A percentile compares a stretch with the other conserved stretches of the same genome.
Evolutionary conservation across 2,329 filamentous ascomycete species (phyloP).

Genomic region (Verticillium tricorpus): DNA sequence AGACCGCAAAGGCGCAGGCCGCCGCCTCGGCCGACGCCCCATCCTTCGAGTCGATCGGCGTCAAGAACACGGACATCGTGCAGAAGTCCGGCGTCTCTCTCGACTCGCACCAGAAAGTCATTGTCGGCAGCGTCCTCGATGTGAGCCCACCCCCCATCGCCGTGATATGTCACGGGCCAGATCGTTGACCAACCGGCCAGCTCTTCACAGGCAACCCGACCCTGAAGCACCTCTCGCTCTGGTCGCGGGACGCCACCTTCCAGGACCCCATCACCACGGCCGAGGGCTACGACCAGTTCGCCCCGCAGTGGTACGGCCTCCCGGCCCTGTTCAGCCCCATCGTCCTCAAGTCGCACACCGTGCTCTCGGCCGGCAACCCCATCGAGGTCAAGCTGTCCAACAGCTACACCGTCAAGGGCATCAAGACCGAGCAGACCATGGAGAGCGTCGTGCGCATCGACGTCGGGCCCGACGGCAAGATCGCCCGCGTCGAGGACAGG

Average conservation of each 20-base stretch:
- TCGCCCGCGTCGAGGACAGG: slow-evolving; percentile 28
- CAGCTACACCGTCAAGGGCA: slow-evolving; percentile 28
- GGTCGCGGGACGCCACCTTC: slow-evolving; percentile 54
- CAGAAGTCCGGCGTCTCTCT: slow-evolving; percentile 46
- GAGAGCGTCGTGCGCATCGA: slow-evolving; percentile 25
- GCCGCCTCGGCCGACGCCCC: slow-evolving; percentile 7
- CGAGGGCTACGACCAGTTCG: slow-evolving; percentile 45
- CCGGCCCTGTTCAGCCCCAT: slow-evolving; percentile 54
- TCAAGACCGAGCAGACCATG: slow-evolving; percentile 26
- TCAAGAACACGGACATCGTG: slow-evolving; percentile 51
- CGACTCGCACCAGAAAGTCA: slow-evolving; percentile 42
- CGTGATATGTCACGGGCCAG: background rate
- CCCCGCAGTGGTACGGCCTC: slow-evolving; percentile 53
- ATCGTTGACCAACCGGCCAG: slow-evolving; percentile 16
- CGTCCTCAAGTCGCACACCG: slow-evolving; percentile 46
- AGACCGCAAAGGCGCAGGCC: slow-evolving; percentile 20
- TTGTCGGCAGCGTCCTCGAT: slow-evolving; percentile 56
- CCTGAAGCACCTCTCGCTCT: slow-evolving; percentile 54
- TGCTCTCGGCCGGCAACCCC: slow-evolving; percentile 52
- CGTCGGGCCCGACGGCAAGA: slow-evolving; percentile 26
- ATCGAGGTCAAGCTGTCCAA: slow-evolving; percentile 46
- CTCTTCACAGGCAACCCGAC: slow-evolving; percentile 58
- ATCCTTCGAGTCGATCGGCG: slow-evolving; percentile 25
- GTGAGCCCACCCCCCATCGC: slow-evolving; percentile 17
- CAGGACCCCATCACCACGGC: slow-evolving; percentile 55